Evolutionary conservation across 192 early-diverging fungal species (phyloP).

Genomic region (Gamsiella multidivaricata): DNA sequence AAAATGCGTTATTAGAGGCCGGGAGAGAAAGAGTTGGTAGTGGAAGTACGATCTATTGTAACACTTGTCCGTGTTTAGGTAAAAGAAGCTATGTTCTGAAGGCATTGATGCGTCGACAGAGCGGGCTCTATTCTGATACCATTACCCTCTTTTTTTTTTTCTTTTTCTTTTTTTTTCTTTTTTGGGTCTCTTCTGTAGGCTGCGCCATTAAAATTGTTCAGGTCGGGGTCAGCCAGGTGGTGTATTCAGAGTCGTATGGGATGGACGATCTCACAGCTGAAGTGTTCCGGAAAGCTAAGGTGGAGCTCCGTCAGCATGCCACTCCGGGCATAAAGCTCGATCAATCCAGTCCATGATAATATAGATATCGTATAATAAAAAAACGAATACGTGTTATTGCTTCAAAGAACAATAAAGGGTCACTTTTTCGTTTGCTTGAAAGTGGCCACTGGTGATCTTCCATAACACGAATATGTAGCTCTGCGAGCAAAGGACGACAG

Average conservation of each 20-base stretch:
- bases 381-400: too few relatives aligned
- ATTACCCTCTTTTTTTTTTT: neutral
- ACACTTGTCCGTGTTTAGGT: slow-evolving; percentile 86
- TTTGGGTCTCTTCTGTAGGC: slow-evolving; percentile 64
- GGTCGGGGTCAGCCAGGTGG: slow-evolving; percentile 90
- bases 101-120: neutral
- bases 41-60: slow-evolving; percentile 92
- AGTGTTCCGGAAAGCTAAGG: slow-evolving; percentile 86
- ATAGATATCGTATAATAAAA: too few relatives aligned
- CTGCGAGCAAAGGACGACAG: too few relatives aligned
- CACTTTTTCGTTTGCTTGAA: too few relatives aligned
- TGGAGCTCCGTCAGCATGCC: slow-evolving; percentile 82
- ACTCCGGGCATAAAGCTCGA: slow-evolving; percentile 60
- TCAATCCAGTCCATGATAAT: slow-evolving; percentile 21
- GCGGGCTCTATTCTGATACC: neutral
- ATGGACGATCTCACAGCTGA: slow-evolving; percentile 90
- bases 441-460: too few relatives aligned
- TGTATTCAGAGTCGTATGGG: slow-evolving; percentile 92
- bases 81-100: too few relatives aligned
- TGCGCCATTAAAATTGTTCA: slow-evolving; percentile 98
- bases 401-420: too few relatives aligned
- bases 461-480: too few relatives aligned
- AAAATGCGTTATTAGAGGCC: slow-evolving; percentile 97
- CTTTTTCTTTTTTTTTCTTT: slow-evolving; percentile 1
- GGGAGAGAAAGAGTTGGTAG: slow-evolving; percentile 87